Base-by-base conservation (phyloP, 2,329 filamentous ascomycete genomes). In the Apiospora sp. region DNA sequence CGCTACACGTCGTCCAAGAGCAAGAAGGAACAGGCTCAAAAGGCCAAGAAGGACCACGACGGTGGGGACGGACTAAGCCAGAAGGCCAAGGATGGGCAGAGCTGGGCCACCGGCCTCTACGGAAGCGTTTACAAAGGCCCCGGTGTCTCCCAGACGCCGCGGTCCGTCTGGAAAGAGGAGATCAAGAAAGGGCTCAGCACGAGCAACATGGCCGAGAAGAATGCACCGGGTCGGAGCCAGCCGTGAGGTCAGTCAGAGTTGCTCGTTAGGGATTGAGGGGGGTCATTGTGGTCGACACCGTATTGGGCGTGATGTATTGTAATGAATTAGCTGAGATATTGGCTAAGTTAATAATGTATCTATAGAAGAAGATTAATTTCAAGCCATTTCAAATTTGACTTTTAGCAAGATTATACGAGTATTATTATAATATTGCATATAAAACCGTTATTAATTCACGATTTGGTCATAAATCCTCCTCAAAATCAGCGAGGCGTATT, bases 111-210 rank as follows among this genome's bases (percentile, higher is more conserved):
- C 34, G 90, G 90, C 0, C 70, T 87, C 67, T 90, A 91, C 78
- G 89, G 90, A 0, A 88, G 88, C 74, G 84, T 88, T 14, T 92
- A 91, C 77, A 81, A 85, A 72, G 90, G 90, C 0, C 90, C 90
- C 1, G 90, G 90, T 0, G 88, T 91, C 1, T 81, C 83, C 12
- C 80, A 82, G 61, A 79, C 84, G 73, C 89, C 91, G 79, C 81
- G 89, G 70, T 80, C 81, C 78, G 88, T 86, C 37, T 91, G 89
- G 83, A 79, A 78, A 54, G 81, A 82, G 73, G 83, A 84, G 27
- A 76, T 83, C 6, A 79, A 80, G 75, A 80, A 79, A 34, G 83
- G 82, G 0, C 73, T 72, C 0, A 84, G 82, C 68, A 83, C 81
- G 4, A 78, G 75, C 16, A 83, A 84, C 7, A 68, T 84, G 30